Conservation (phyloP, 129 eudicot genomes). For the Lactuca saligna region DNA sequence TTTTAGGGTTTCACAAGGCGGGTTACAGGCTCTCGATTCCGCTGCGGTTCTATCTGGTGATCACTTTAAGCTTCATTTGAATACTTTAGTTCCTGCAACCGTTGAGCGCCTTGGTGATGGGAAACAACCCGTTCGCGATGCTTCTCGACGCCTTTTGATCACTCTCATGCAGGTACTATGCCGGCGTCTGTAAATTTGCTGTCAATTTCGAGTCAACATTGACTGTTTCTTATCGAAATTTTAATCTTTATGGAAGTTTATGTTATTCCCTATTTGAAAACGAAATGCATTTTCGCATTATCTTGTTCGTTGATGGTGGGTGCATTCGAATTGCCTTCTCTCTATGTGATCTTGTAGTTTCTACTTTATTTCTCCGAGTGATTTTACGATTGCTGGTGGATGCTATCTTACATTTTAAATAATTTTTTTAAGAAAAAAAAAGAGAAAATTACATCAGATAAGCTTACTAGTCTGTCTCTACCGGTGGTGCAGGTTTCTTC, state of each 20-base stretch:
- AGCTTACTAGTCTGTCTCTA: conserved; percentile 16
- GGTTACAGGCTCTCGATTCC: conserved; percentile 71
- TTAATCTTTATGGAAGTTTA: background rate
- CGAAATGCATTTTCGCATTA: no score
- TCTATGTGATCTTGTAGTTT: no score
- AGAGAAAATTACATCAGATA: background rate
- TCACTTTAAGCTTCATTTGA: conserved; percentile 77
- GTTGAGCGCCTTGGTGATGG: conserved; percentile 81
- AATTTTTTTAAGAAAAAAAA: no score
- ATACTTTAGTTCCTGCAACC: conserved; percentile 76
- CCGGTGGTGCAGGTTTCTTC: conserved; percentile 65
- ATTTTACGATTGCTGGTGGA: no score
- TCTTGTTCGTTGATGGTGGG: no score
- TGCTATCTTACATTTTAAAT: no score
- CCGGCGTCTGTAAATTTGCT: conserved; percentile 11
- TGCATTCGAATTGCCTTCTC: no score
- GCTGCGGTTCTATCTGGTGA: conserved; percentile 92
- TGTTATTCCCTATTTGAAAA: no score
- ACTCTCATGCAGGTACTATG: conserved; percentile 90
- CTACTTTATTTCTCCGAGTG: no score
- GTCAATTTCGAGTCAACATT: background rate
- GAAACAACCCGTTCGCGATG: conserved; percentile 89
- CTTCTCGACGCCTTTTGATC: conserved; percentile 73
- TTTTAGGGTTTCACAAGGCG: conserved; percentile 90
- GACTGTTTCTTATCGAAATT: background rate